These are phyloP conservation scores for Alternaria triticina DNA, from an alignment of 2,329 filamentous ascomycete genomes.

Conservation along the genomic window DNA sequence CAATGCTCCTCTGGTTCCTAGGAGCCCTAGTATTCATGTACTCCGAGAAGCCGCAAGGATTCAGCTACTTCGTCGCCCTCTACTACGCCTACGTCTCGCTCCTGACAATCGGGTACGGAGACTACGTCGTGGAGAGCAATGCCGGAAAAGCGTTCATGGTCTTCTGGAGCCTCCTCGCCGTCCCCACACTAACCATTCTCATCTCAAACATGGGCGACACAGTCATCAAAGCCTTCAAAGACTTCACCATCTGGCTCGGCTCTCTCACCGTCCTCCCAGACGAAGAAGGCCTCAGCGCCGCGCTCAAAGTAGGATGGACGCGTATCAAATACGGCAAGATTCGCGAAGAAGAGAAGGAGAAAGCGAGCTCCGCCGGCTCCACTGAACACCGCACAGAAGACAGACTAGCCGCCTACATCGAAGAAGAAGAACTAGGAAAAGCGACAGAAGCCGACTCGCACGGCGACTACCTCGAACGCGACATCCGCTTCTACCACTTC, in stretches of 20 bases:
- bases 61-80: conserved; percentile 60
- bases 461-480: conserved; percentile 54
- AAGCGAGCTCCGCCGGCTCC: background rate
- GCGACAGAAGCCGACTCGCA: conserved; percentile 51
- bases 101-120: conserved; percentile 63
- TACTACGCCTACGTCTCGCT: conserved; percentile 63
- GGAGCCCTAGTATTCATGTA: conserved; percentile 59
- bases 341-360: conserved; percentile 11
- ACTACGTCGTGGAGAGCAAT: conserved; percentile 55
- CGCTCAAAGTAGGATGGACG: conserved; percentile 38
- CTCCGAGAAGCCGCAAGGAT: conserved; percentile 54
- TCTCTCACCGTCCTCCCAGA: conserved; percentile 62
- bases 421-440: conserved; percentile 50
- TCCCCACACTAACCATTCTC: conserved; percentile 61
- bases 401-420: conserved; percentile 48
- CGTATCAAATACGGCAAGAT: conserved; percentile 32
- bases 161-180: conserved; percentile 62
- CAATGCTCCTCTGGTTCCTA: conserved; percentile 52
- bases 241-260: conserved; percentile 63
- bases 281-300: conserved; percentile 50
- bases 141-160: conserved; percentile 63
- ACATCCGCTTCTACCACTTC: conserved; percentile 60
- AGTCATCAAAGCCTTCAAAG: conserved; percentile 60
- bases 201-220: conserved; percentile 63
- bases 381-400: conserved; percentile 32